These are phyloP conservation scores for Silene uniflora DNA, from an alignment of 148 eudicot species.

Conservation along the genomic window DNA sequence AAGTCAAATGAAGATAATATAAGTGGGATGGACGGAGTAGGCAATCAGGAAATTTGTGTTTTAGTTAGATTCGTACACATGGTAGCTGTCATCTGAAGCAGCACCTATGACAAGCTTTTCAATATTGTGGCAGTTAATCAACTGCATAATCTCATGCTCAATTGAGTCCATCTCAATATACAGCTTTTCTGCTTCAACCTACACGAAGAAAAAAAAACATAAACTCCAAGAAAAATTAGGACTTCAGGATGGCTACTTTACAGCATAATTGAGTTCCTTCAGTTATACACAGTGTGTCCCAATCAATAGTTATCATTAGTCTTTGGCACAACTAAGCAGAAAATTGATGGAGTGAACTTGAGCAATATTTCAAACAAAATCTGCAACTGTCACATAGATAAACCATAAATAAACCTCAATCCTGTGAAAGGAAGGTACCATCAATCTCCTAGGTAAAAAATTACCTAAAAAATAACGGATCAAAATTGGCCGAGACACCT, in stretches of 20 bases:
- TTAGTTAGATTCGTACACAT: conserved; percentile 34
- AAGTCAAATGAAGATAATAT: not conserved
- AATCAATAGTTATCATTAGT: not conserved
- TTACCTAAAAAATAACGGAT: not conserved
- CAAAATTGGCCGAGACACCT: not conserved
- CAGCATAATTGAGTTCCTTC: not conserved
- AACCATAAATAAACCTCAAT: not conserved
- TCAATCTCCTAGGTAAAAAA: not conserved
- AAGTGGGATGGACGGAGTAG: not conserved
- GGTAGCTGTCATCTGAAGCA: conserved; percentile 57
- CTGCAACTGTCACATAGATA: no score
- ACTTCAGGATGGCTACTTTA: not conserved
- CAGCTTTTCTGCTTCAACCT: conserved; percentile 55
- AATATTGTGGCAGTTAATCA: conserved; percentile 50
- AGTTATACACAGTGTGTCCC: no score
- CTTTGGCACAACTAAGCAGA: not conserved
- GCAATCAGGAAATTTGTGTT: not conserved
- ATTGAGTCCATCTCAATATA: conserved; percentile 51
- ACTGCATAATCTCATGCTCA: conserved; percentile 72
- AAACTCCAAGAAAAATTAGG: not conserved
- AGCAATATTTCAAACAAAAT: no score
- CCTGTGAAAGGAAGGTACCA: not conserved
- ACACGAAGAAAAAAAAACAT: conserved; percentile 10
- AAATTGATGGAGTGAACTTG: not conserved
- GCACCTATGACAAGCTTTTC: conserved; percentile 87